A percentile compares a stretch with the other conserved stretches of the same genome.
These are phyloP conservation scores for Apiospora kogelbergensis DNA, from an alignment of 2,329 filamentous ascomycete species.

Conservation along the genomic window DNA sequence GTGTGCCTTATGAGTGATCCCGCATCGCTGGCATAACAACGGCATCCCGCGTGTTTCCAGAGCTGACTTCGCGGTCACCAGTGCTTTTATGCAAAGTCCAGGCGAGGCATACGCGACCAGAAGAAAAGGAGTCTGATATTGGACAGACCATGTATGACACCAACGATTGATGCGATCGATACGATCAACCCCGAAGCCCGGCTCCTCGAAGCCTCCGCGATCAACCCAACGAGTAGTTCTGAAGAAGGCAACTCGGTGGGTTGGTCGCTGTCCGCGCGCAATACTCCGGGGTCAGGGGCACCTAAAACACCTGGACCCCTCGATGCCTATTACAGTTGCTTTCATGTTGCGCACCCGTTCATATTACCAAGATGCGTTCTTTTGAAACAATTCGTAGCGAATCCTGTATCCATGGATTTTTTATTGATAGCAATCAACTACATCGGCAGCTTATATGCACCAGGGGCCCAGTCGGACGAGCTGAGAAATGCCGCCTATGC, in stretches of 20 bases:
- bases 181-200: constrained; percentile 9
- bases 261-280: neutral
- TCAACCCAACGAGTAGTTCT: neutral
- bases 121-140: constrained; percentile 33
- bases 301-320: constrained; percentile 17
- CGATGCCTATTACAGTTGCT: constrained; percentile 26
- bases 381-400: constrained; percentile 28
- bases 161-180: constrained; percentile 15
- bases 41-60: neutral
- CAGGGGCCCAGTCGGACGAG: constrained; percentile 29
- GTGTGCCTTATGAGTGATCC: neutral
- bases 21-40: neutral
- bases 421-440: constrained; percentile 35
- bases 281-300: neutral
- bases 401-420: constrained; percentile 35
- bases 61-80: neutral
- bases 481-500: constrained; percentile 31
- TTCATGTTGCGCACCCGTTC: constrained; percentile 36
- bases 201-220: too few relatives aligned
- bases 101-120: constrained; percentile 41
- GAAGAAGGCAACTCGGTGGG: neutral
- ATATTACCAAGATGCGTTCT: constrained; percentile 35
- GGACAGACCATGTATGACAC: constrained; percentile 25
- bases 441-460: constrained; percentile 38
- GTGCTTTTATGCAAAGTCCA: constrained; percentile 48